These are phyloP conservation scores for Choricystis sp. DNA, from an alignment of 139 green algal genomes.

Conservation along the genomic window DNA sequence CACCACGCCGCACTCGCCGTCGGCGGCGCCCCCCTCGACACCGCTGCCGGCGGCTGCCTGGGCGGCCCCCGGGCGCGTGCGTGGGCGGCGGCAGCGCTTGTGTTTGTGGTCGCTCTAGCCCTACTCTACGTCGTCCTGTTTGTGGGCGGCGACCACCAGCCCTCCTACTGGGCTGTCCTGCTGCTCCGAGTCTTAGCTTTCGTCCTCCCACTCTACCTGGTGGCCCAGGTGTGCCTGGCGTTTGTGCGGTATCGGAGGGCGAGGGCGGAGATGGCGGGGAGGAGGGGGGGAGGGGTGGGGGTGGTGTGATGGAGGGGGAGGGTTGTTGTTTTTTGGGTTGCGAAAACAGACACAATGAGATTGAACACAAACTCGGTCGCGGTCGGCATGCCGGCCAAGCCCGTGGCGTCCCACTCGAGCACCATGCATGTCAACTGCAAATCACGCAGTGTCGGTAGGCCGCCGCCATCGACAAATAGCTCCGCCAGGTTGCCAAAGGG, in stretches of 20 bases:
- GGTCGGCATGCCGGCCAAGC: too few species aligned
- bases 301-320: too few species aligned
- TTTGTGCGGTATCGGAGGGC: not conserved
- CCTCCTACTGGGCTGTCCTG: slow-evolving; percentile 2
- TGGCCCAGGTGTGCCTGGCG: not conserved
- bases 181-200: slow-evolving; percentile 9
- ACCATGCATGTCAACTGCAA: too few species aligned
- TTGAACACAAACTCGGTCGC: too few species aligned
- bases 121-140: slow-evolving; percentile 7
- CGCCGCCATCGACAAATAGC: too few species aligned
- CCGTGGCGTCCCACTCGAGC: too few species aligned
- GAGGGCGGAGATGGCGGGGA: too few species aligned
- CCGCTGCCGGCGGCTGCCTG: not conserved
- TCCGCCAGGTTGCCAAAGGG: too few species aligned
- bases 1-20: not conserved
- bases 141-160: slow-evolving; percentile 4
- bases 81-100: not conserved
- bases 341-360: too few species aligned
- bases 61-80: not conserved
- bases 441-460: too few species aligned
- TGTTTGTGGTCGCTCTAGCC: not conserved
- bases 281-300: too few species aligned
- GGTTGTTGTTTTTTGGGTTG: too few species aligned
- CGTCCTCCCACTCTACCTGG: not conserved
- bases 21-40: not conserved